phyloP scores from a whole-genome alignment of 208 protist species.

The Trypanosoma vivax region DNA sequence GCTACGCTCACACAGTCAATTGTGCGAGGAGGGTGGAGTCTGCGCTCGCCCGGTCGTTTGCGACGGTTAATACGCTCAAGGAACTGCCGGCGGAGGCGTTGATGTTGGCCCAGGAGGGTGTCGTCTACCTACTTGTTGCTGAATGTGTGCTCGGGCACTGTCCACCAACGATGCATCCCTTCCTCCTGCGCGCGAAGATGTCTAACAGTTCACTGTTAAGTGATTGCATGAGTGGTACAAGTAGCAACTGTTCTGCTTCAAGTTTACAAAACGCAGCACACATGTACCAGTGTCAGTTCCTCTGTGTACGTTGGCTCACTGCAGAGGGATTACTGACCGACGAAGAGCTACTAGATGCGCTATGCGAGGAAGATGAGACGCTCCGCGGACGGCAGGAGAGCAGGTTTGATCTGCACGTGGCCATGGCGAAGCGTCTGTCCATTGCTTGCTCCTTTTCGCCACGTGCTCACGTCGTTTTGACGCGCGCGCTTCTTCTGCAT shows the following conservation, averaged over 20 bases:
- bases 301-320: conserved; percentile 22
- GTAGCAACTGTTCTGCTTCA: conserved; percentile 16
- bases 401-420: conserved; percentile 19
- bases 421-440: conserved; percentile 31
- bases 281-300: conserved; percentile 20
- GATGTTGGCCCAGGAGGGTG: conserved; percentile 31
- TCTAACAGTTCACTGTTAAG: neutral
- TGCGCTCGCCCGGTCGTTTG: conserved; percentile 18
- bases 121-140: conserved; percentile 62
- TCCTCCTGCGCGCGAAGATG: conserved; percentile 28
- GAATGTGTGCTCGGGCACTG: conserved; percentile 57
- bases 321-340: conserved; percentile 18
- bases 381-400: neutral
- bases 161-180: conserved; percentile 71
- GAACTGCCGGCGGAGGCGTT: conserved; percentile 40
- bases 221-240: conserved; percentile 25
- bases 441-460: conserved; percentile 44
- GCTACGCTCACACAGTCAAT: conserved; percentile 26
- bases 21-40: conserved; percentile 11
- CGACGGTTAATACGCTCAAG: conserved; percentile 17
- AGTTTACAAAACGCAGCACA: neutral
- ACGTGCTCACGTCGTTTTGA: conserved; percentile 49
- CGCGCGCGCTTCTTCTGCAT: conserved; percentile 46
- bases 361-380: conserved; percentile 1
- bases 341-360: conserved; percentile 16